Conservation (phyloP, 1,284 basidiomycete species). For the Cutaneotrichosporon cyanovorans region DNA sequence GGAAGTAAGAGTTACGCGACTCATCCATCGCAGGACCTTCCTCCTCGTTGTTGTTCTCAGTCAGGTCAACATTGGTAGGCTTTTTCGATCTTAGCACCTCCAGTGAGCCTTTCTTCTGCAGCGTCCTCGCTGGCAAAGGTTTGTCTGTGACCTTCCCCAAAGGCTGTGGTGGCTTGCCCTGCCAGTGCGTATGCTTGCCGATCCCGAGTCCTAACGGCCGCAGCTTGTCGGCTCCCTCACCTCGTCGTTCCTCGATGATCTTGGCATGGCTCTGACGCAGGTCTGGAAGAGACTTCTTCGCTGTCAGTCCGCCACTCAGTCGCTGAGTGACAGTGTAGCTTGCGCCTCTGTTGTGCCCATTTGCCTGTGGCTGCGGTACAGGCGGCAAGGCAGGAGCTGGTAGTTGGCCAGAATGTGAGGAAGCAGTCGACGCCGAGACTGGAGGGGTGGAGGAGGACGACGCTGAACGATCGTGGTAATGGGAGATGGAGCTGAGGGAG, state of each 20-base stretch:
- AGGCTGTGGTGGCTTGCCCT: not conserved
- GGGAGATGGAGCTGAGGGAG: not conserved
- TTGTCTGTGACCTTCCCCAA: slow-evolving; percentile 2
- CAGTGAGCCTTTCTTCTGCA: slow-evolving; percentile 24
- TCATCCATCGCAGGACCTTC: slow-evolving; percentile 51
- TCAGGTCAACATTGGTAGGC: not conserved
- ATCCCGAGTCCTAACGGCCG: slow-evolving; percentile 31
- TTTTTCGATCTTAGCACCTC: slow-evolving; percentile 8
- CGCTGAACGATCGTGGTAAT: slow-evolving; percentile 14
- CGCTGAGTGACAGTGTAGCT: slow-evolving; percentile 41
- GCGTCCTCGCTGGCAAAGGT: slow-evolving; percentile 1
- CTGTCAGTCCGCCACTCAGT: slow-evolving; percentile 47
- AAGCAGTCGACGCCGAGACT: slow-evolving; percentile 32
- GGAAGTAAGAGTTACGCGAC: slow-evolving; percentile 89
- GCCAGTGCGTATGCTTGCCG: slow-evolving; percentile 2
- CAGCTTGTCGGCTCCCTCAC: slow-evolving; percentile 23
- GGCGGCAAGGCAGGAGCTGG: slow-evolving; percentile 20
- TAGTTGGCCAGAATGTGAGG: slow-evolving; percentile 29
- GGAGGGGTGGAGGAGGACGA: slow-evolving; percentile 16
- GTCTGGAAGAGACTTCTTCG: slow-evolving; percentile 83
- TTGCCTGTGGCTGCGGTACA: not conserved
- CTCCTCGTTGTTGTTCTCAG: slow-evolving; percentile 11
- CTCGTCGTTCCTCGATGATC: slow-evolving; percentile 43
- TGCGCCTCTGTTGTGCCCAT: slow-evolving; percentile 36
- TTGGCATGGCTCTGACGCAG: slow-evolving; percentile 56